Base-by-base conservation (phyloP, 352 stramenopile species). In the Phytophthora fragariae region DNA sequence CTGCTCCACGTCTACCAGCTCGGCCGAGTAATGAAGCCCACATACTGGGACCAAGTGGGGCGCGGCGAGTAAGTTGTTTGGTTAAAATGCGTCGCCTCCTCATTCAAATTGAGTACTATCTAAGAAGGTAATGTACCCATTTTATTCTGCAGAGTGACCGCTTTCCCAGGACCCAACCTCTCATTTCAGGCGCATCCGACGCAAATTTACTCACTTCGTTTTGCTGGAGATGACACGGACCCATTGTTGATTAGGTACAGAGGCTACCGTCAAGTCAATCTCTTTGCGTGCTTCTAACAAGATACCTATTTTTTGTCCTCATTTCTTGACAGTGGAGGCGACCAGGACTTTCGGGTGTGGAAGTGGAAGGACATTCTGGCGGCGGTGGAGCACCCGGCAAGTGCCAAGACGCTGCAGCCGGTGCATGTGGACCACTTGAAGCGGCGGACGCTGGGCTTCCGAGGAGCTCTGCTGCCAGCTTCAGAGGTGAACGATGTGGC, bases 311-410 rank as follows among this genome's bases (percentile, higher is more conserved):
- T 41, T 54, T 39, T 39, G 27, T 31, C 2, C 12, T 56, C 47
- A 33, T 10, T 27, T 39, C 1, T 24, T 46, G 33, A 39, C 19
- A 94, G 87, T 65, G 87, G 85, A 46, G 85, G 85, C n/a, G 87
- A 94, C 54, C 85, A 92, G 62, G 87, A 94, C 55, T 88, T 92
- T 68, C 84, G 87, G 14, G 82, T 93, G 39, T 94, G 87, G 87
- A 79, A 70, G n/a, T 94, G 87, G 87, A 80, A 79, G 47, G 77
- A 93, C 35, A 88, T 94, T 52, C 53, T 80, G 10, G 58, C 63
- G n/a, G 84, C 82, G 17, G n/a, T 86, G 56, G 64, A 77, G 8
- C 60, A 85, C 39, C 61, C 77, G 15, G 63, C 63, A 15, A 54
- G 3, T 6, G 59, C 31, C 4, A 68, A 68, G 21, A 58, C 64